Evolutionary conservation across 257 asterid genomes (phyloP).

Genomic region (Fraxinus quadrangulata): DNA sequence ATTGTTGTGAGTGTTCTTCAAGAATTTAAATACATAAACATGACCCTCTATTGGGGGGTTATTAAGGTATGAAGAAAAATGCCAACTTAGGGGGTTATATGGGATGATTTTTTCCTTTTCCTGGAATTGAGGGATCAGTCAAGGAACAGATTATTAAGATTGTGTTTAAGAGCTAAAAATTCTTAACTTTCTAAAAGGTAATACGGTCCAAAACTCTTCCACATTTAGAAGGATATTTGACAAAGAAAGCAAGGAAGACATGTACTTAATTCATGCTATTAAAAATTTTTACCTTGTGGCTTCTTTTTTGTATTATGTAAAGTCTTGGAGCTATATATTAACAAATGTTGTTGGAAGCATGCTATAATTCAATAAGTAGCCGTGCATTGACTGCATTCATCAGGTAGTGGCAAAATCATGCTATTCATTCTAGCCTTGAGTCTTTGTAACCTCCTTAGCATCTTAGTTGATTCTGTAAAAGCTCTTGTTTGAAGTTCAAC

Average conservation of each 20-base stretch:
- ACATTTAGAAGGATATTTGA: neutral
- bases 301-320: neutral
- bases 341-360: neutral
- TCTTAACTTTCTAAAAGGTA: neutral
- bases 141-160: neutral
- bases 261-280: neutral
- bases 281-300: neutral
- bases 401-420: neutral
- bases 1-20: neutral
- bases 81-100: slow-evolving; percentile 1
- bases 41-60: neutral
- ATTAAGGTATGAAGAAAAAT: neutral
- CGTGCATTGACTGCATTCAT: neutral
- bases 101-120: neutral
- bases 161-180: neutral
- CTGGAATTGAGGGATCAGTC: slow-evolving; percentile 2
- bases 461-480: neutral
- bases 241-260: neutral
- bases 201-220: neutral
- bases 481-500: neutral
- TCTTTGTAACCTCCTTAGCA: neutral
- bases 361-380: neutral
- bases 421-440: neutral
- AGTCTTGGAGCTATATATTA: neutral
- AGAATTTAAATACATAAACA: neutral